Base-by-base conservation (phyloP, 495 filamentous ascomycete genomes). In the Tuber umbilicatum region DNA sequence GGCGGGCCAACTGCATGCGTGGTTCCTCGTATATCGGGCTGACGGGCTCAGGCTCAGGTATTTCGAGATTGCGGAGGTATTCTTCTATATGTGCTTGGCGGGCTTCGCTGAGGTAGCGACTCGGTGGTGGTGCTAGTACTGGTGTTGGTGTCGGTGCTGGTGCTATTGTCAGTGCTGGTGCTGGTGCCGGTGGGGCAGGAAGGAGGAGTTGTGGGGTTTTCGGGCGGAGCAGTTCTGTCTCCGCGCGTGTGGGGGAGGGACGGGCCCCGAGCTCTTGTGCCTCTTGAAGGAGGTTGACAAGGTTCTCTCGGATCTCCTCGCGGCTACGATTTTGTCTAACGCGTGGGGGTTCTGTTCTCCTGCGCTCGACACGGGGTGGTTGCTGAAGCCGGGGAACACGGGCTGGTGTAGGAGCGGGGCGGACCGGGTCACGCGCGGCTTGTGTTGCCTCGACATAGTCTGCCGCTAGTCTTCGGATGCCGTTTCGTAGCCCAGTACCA, bases 11-110 rank as follows among this genome's bases (percentile, higher is more conserved):
- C 70, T 75, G 73, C 19, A 39, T 69, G 41, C 64, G 72, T 19
- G 70, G 70, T 35, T 64, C 55, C 14, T 64, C 27, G 27, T 64
- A 35, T 16, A 64, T 64, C n/a, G 69, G n/a, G 35, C 72, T 71
- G 68, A 81, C 80, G 38, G 80, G 80, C 45, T 81, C 79, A 0
- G 79, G 71, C 41, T 78, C 76, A 17, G 78, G 75, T 40, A 81
- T 60, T 35, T 81, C 72, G 50, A 81, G 71, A 38, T 72, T 79
- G 72, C 73, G 78, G 5, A 81, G 39, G 42, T 81, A 81, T 67
- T 80, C 72, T 45, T 81, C 76, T 21, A 81, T 77, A 74, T 78
- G 73, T 7, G 80, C 80, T 43, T 81, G 80, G 42, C 81, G 80
- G 4, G 73, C 75, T 39, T 76, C 80, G 45, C 78, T 81, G 10